Evolutionary conservation across 106 monocot genomes (phyloP), one percentile per base, ranked within the genome.

Genomic region (Vanilla planifolia): DNA sequence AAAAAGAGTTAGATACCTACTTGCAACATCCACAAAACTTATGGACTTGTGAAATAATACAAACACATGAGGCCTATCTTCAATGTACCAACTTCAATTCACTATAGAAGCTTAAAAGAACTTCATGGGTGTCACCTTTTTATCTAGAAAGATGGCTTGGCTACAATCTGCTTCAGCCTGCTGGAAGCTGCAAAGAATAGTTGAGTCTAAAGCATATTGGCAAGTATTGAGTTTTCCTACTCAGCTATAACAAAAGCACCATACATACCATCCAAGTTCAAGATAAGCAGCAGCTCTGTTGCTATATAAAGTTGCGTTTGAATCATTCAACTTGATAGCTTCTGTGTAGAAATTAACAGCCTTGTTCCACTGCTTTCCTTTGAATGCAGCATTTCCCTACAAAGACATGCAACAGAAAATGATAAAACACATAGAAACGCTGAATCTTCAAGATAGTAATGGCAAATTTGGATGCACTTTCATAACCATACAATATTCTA

Each of bases 231-330:
- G 1, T 15, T 39, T 1, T 9, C 15, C 23, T 35, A 28, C 6
- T 28, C 1, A 11, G 33, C 33, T 23, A 29, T 16, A 33, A 15
- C 37, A 39, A 53, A 5, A 39, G 37, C 48, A 47, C 32, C 4
- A 48, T 11, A 20, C 70, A 52, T 69, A 96, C 96, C 96, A 85
- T 61, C 84, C 87, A 32, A 96, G 81, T 76, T 96, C 84, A 45
- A 96, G 75, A 75, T 87, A 87, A 62, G 91, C 96, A 48, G 96
- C 96, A 61, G 96, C 96, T 41, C 96, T 76, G 52, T 96, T 96
- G 64, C 80, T 82, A 71, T 87, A 88, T 69, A 87, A 96, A 9
- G 81, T 85, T 62, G 91, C 84, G 84, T 69, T 81, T 32, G 53
- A 67, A 70, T 77, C 68, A 70, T 90, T 87, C 59, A 91, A 28